Evolutionary conservation across 148 eudicot genomes (phyloP), one percentile per base, ranked within the genome.

Genomic region (Gaultheria prostrata): DNA sequence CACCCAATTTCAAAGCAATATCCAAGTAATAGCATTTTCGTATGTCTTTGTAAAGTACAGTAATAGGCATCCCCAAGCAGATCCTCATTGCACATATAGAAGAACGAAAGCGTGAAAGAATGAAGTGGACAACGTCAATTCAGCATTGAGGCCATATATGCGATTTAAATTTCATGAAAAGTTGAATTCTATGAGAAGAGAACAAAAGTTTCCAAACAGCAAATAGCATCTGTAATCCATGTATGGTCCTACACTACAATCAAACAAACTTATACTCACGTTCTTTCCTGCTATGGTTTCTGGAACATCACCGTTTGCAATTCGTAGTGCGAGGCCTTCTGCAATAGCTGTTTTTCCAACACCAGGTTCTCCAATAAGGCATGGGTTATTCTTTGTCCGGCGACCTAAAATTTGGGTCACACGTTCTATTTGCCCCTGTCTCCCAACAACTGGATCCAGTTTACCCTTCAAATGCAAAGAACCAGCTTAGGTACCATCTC

Each of bases 281-380:
- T 91, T 92, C 91, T 94, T 96, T 82, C 98, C 98, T 83, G 92
- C 95, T 65, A 96, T 88, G 43, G 98, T 94, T 89, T 95, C 99
- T 59, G 98, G 99, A 87, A 96, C 98, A 90, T 96, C 98, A 48
- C 95, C 98, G 46, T 18, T 90, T 14, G 95, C 95, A 80, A 96
- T 96, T 84, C 94, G 89, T 87, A 92, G 99, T 73, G 99, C 98
- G 45, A 95, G 97, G 67, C 98, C 98, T 87, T 95, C 98, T 9
- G 98, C 98, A 85, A 96, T 93, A 6, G 98, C 97, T 54, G 98
- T 95, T 90, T 95, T 95, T 53, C 98, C 99, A 76, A 96, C 98
- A 85, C 99, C 98, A 33, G 99, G 99, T 81, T 96, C 97, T 84
- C 99, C 98, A 88, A 94, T 90, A 65, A 96, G 98, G 87, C 98